phyloP scores from a whole-genome alignment of 2,329 filamentous ascomycete species.

The Atkinsonella texensis region DNA sequence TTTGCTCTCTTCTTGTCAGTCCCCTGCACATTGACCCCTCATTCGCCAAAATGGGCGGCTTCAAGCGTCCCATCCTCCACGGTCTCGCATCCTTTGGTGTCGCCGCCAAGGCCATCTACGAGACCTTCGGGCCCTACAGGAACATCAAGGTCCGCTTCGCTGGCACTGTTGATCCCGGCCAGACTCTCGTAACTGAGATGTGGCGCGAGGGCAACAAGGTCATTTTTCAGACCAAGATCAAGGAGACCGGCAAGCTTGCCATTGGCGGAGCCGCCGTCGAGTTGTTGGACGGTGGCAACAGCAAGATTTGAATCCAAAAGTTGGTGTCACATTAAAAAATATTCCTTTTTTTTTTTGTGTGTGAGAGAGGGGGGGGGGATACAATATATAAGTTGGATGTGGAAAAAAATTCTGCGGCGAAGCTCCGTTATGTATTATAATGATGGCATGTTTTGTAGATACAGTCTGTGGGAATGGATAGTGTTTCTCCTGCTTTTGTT shows the following conservation, averaged over 20 bases:
- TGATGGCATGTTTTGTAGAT: neutral
- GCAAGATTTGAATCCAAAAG: slow-evolving; percentile 14
- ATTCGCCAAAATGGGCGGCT: slow-evolving; percentile 91
- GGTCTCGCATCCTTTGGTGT: slow-evolving; percentile 94
- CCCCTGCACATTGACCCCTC: slow-evolving; percentile 90
- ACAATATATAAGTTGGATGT: neutral
- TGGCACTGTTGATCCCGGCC: slow-evolving; percentile 70
- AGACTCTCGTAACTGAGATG: slow-evolving; percentile 90
- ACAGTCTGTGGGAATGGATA: neutral
- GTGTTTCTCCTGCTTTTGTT: neutral
- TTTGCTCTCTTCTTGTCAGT: slow-evolving; percentile 18
- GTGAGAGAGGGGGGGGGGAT: neutral
- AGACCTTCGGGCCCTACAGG: slow-evolving; percentile 71
- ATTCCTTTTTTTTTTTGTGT: too few species aligned
- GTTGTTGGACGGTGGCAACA: slow-evolving; percentile 34
- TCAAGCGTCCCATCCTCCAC: slow-evolving; percentile 88
- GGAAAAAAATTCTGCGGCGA: neutral
- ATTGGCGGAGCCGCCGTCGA: slow-evolving; percentile 74
- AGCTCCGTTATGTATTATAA: slow-evolving; percentile 6
- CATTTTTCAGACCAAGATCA: slow-evolving; percentile 77
- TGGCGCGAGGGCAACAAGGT: slow-evolving; percentile 77
- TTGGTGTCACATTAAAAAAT: neutral
- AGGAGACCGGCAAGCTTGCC: slow-evolving; percentile 83
- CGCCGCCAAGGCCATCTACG: slow-evolving; percentile 78
- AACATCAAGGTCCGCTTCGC: slow-evolving; percentile 91